Evolutionary conservation across 1,139 yeast genomes (phyloP).

Genomic region (Candida sojae): DNA sequence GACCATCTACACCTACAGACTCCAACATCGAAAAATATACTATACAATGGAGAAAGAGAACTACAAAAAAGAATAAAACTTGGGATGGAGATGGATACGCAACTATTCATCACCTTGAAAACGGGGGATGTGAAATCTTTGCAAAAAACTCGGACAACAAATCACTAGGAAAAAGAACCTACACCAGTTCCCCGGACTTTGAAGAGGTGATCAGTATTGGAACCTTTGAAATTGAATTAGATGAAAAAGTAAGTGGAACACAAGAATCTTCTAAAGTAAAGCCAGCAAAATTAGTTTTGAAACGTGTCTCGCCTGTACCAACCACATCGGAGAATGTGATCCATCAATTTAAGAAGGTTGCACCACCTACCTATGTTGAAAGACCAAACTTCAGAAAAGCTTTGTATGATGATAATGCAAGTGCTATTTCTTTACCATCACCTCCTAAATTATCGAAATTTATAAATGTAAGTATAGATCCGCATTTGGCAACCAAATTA

Average conservation of each 20-base stretch:
- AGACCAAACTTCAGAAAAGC: constrained; percentile 7
- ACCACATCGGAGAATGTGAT: not conserved
- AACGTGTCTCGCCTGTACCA: constrained; percentile 4
- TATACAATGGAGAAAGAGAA: constrained; percentile 70
- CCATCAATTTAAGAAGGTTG: constrained; percentile 12
- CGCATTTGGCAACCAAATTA: constrained; percentile 52
- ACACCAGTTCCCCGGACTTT: constrained; percentile 12
- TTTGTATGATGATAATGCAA: constrained; percentile 10
- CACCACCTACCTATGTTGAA: constrained; percentile 9
- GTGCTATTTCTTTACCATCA: constrained; percentile 10
- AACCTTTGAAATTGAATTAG: constrained; percentile 55
- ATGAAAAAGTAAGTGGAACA: constrained; percentile 30
- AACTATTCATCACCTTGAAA: constrained; percentile 13
- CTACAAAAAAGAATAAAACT: constrained; percentile 79
- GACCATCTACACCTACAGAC: constrained; percentile 1
- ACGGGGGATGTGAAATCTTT: constrained; percentile 12
- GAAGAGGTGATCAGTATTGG: constrained; percentile 52
- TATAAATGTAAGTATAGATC: constrained; percentile 72
- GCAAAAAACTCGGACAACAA: constrained; percentile 19
- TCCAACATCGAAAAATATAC: constrained; percentile 19
- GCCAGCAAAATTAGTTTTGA: constrained; percentile 5
- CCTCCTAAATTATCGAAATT: constrained; percentile 16
- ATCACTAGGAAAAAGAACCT: constrained; percentile 19
- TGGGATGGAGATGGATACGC: constrained; percentile 94
- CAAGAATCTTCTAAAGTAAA: constrained; percentile 7